phyloP scores from a whole-genome alignment of 1,284 basidiomycete genomes.

The Sparassis latifolia region DNA sequence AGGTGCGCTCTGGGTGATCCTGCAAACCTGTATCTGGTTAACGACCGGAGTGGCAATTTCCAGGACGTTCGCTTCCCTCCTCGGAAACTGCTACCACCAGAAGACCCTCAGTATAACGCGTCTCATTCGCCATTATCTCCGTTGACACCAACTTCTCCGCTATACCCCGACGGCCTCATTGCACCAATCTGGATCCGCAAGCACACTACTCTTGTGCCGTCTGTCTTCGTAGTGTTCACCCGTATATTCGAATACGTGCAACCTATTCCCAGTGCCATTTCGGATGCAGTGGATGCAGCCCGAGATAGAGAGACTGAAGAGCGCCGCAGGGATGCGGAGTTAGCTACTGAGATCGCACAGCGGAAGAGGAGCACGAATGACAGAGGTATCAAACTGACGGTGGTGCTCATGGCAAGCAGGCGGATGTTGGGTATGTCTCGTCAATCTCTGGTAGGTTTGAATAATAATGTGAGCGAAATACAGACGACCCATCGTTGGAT shows the following conservation, averaged over 20 bases:
- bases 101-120: conserved; percentile 43
- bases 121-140: conserved; percentile 89
- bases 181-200: conserved; percentile 97
- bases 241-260: conserved; percentile 66
- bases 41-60: conserved; percentile 9
- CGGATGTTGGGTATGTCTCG: conserved; percentile 69
- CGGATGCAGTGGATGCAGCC: conserved; percentile 46
- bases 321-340: conserved; percentile 62
- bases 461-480: not conserved
- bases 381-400: conserved; percentile 88
- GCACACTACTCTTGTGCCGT: conserved; percentile 85
- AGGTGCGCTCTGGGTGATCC: conserved; percentile 34
- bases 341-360: conserved; percentile 73
- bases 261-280: conserved; percentile 38
- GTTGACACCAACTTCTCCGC: conserved; percentile 78
- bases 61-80: conserved; percentile 79
- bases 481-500: conserved; percentile 83
- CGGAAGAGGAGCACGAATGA: conserved; percentile 78
- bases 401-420: conserved; percentile 87
- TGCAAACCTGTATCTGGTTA: not conserved
- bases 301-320: conserved; percentile 61
- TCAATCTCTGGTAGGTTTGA: not conserved
- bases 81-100: conserved; percentile 63
- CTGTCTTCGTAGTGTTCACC: conserved; percentile 88
- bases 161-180: conserved; percentile 91